Conservation (phyloP, 1,139 yeast genomes). For the Taphrina wiesneri region DNA sequence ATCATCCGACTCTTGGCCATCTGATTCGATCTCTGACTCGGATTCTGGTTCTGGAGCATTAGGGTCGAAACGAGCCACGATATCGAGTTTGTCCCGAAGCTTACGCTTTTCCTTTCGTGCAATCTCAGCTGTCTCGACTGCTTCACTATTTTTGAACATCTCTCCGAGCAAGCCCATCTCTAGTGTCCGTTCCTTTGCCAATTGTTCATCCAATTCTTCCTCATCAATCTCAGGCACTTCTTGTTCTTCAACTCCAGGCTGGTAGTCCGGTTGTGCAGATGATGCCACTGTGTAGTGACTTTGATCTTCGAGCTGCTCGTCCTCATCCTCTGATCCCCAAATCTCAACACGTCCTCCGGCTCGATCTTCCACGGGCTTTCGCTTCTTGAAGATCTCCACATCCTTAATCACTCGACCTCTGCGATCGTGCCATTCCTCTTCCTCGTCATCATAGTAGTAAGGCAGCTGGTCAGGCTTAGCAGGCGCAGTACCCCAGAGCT, state of each 20-base stretch:
- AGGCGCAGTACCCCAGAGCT: constrained; percentile 25
- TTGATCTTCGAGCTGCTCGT: not conserved
- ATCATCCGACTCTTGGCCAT: constrained; percentile 41
- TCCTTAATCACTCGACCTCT: constrained; percentile 25
- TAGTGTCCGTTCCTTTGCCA: constrained; percentile 1
- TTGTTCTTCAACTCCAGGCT: not conserved
- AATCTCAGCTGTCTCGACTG: not conserved
- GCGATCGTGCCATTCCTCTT: constrained; percentile 30
- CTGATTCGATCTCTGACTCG: constrained; percentile 54
- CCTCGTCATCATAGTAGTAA: constrained; percentile 22
- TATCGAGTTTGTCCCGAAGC: constrained; percentile 8
- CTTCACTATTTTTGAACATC: constrained; percentile 19
- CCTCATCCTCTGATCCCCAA: constrained; percentile 20
- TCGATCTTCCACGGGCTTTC: constrained; percentile 7
- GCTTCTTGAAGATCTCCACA: constrained; percentile 10
- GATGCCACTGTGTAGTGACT: constrained; percentile 19
- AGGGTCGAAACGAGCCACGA: constrained; percentile 11
- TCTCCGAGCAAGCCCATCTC: constrained; percentile 24
- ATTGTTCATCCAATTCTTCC: constrained; percentile 2
- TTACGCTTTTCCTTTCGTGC: not conserved
- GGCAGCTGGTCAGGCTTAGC: constrained; percentile 15
- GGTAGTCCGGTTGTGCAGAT: constrained; percentile 24
- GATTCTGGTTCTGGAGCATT: constrained; percentile 45
- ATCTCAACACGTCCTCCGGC: constrained; percentile 17
- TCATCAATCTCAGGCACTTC: not conserved